Evolutionary conservation across 73 alveolate genomes (phyloP), one percentile per base, ranked within the genome.

Genomic region (Durusdinium trenchii): DNA sequence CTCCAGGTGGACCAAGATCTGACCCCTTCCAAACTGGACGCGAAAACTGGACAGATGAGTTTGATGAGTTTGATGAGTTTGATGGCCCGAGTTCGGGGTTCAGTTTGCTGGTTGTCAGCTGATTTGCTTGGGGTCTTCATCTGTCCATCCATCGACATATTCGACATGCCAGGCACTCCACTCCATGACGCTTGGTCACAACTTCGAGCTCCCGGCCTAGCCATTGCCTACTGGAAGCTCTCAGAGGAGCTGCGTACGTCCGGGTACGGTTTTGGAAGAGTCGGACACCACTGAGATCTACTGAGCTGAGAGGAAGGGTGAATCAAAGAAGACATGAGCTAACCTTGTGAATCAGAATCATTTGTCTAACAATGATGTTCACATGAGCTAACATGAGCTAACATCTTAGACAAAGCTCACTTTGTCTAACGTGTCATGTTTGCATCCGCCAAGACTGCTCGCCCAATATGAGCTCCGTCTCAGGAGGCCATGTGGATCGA

Each of bases 401-500:
- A n/a, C n/a, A n/a, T n/a, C n/a, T n/a, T n/a, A n/a, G n/a, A n/a
- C n/a, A n/a, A n/a, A n/a, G n/a, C n/a, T n/a, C n/a, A n/a, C n/a
- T n/a, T n/a, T n/a, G n/a, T n/a, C n/a, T n/a, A n/a, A n/a, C n/a
- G n/a, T n/a, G n/a, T n/a, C n/a, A n/a, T n/a, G n/a, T n/a, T n/a
- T n/a, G n/a, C n/a, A n/a, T n/a, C n/a, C n/a, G n/a, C n/a, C n/a
- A n/a, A n/a, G n/a, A n/a, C n/a, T n/a, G n/a, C n/a, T n/a, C n/a
- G n/a, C n/a, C n/a, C n/a, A n/a, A n/a, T n/a, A n/a, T n/a, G n/a
- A n/a, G n/a, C 32, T 0, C 35, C 38, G 52, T 6, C 30, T 50
- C 45, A 83, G 94, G 89, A 89, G 26, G 99, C 99, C 18, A 98
- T 71, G 95, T 62, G 95, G 93, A 76, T 89, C 42, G 99, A 98